These are phyloP conservation scores for Suhomyces kunorum DNA, from an alignment of 1,139 yeast genomes.

Conservation along the genomic window DNA sequence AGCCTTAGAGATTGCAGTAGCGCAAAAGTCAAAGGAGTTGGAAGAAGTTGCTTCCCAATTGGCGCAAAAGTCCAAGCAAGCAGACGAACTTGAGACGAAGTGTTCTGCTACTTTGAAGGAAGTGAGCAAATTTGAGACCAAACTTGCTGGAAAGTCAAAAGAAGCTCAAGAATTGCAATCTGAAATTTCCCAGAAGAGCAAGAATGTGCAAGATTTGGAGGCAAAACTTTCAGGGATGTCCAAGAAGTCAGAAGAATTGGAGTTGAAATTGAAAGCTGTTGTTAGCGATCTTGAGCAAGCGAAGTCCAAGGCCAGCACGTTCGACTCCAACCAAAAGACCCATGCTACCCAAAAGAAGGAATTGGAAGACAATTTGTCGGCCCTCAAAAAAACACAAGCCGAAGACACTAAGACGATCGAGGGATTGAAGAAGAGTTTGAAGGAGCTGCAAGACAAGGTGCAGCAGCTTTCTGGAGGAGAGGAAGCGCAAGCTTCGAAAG, in stretches of 20 bases:
- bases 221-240: background rate
- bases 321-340: background rate
- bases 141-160: background rate
- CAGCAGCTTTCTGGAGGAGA: constrained; percentile 2
- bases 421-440: background rate
- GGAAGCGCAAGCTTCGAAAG: constrained; percentile 2
- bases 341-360: constrained; percentile 1
- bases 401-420: background rate
- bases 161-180: background rate
- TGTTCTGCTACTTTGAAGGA: background rate
- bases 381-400: background rate
- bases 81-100: background rate
- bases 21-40: background rate
- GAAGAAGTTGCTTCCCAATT: background rate
- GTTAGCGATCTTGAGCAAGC: constrained; percentile 1
- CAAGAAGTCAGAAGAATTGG: background rate
- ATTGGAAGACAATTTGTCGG: background rate
- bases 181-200: background rate
- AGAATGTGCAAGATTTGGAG: background rate
- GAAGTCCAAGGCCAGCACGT: background rate
- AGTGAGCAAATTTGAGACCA: background rate
- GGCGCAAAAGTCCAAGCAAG: background rate
- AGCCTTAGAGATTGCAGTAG: background rate
- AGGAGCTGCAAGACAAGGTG: constrained; percentile 1
- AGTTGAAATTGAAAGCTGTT: background rate